Percentiles rank a stretch among this genome's conserved stretches.
Evolutionary conservation across 441 rosid genomes (phyloP).

Genomic region (Populus hybrid): DNA sequence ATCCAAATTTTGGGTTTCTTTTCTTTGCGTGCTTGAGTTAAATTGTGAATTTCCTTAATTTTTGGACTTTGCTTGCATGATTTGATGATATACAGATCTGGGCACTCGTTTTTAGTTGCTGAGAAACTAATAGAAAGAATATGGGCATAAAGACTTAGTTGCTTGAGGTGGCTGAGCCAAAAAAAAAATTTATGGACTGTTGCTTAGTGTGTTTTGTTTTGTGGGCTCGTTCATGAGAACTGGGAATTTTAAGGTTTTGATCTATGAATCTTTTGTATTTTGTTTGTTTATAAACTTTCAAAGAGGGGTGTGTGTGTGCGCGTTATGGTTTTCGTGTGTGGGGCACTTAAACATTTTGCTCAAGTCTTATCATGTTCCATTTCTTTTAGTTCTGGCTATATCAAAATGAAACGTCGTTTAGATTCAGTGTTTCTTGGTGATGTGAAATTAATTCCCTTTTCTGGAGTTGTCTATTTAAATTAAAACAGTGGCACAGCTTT

Average conservation of each 20-base stretch:
- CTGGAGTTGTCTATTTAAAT: background rate
- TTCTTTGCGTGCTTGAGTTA: background rate
- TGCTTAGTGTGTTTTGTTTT: background rate
- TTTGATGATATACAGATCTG: constrained; percentile 34
- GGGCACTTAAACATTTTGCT: background rate
- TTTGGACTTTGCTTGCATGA: constrained; percentile 6
- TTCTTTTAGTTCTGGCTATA: constrained; percentile 8
- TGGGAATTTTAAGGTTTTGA: constrained; percentile 4
- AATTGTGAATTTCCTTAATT: background rate
- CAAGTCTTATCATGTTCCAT: background rate
- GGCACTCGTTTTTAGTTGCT: constrained; percentile 10
- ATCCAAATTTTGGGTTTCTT: background rate
- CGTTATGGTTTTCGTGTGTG: background rate
- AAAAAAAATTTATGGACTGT: background rate
- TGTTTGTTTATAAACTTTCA: background rate
- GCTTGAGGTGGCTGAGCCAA: background rate
- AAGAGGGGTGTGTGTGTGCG: too few relatives aligned
- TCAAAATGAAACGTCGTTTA: too few relatives aligned
- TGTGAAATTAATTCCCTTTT: background rate
- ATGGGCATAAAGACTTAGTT: background rate
- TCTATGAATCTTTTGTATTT: background rate
- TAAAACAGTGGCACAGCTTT: background rate
- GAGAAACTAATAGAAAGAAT: constrained; percentile 3
- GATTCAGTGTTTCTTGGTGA: background rate
- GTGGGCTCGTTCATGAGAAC: background rate